Base-by-base conservation (phyloP, 2,329 filamentous ascomycete genomes). In the Scedosporium dehoogii region DNA sequence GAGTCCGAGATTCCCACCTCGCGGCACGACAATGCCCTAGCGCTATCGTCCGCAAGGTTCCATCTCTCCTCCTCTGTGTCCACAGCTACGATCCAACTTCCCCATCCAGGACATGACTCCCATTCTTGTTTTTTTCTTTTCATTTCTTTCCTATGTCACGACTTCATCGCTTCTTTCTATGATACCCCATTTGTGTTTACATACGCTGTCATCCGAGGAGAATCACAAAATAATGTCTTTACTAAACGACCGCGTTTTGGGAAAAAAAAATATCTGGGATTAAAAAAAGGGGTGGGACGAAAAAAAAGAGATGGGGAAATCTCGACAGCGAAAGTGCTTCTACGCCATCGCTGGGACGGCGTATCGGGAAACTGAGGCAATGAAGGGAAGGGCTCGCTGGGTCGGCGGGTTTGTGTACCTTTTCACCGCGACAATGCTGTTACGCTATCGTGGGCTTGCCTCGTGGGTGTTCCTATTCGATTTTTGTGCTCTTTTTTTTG, bases 331-430 rank as follows among this genome's bases (percentile, higher is more conserved):
- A 81, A 71, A 81, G 79, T 81, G 79, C 79, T 79, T 65, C 71
- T 81, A 80, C 79, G 79, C 79, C 79, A 81, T 81, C 74, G 77
- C 77, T 78, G 78, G 76, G 79, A 80, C 78, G 78, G 78, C 73
- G 78, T 76, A 74, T 79, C 76, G 75, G 72, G 73, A 53, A 58
- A 79, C 78, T 75, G 78, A 78, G 77, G 68, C 71, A 68, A 66
- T 64, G 69, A 58, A 62, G 60, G 60, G 60, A 42, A 53, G 60
- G 60, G 38, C 60, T 38, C 51, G 60, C 60, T 62, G 38, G 60
- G 21, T 21, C 60, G 60, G 60, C 51, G 60, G 60, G 51, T 42
- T 33, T 42, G 51, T n/a, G 21, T 41, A 21, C 60, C 60, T 56
- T 58, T 62, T 62, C 38, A 67, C 68, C 72, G 73, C 78, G 79